phyloP scores from a whole-genome alignment of 148 eudicot species.

The Silene uniflora region DNA sequence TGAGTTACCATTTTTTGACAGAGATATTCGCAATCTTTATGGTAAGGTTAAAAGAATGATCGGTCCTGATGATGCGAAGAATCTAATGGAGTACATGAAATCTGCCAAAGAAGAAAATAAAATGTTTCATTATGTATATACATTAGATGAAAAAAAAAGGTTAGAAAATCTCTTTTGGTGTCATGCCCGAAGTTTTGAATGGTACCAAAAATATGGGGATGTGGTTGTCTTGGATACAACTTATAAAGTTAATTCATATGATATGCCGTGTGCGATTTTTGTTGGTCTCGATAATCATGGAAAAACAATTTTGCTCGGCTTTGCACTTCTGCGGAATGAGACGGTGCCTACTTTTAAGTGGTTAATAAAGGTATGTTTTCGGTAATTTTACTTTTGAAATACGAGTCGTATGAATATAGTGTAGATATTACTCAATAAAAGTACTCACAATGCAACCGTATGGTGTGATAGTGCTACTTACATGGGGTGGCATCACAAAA shows the following conservation, averaged over 20 bases:
- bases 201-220: conserved; percentile 2
- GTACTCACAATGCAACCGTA: too few relatives aligned
- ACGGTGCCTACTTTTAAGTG: background rate
- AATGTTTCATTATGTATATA: conserved; percentile 5
- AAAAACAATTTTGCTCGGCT: conserved; percentile 1
- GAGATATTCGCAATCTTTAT: conserved; percentile 19
- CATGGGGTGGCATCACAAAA: too few relatives aligned
- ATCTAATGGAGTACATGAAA: conserved; percentile 2
- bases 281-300: conserved; percentile 8
- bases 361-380: background rate
- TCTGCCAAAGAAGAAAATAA: background rate
- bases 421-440: too few relatives aligned
- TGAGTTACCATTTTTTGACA: conserved; percentile 18
- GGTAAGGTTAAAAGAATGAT: too few relatives aligned
- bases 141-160: background rate
- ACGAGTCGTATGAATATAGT: too few relatives aligned
- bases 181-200: background rate
- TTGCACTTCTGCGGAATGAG: background rate
- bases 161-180: conserved; percentile 1
- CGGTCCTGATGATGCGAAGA: background rate
- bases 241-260: conserved; percentile 10
- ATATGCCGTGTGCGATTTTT: background rate
- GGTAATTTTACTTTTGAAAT: too few relatives aligned
- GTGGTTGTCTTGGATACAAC: conserved; percentile 1
- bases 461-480: too few relatives aligned